These are phyloP conservation scores for Ascodesmis nigricans DNA, from an alignment of 495 filamentous ascomycete species.

Conservation along the genomic window DNA sequence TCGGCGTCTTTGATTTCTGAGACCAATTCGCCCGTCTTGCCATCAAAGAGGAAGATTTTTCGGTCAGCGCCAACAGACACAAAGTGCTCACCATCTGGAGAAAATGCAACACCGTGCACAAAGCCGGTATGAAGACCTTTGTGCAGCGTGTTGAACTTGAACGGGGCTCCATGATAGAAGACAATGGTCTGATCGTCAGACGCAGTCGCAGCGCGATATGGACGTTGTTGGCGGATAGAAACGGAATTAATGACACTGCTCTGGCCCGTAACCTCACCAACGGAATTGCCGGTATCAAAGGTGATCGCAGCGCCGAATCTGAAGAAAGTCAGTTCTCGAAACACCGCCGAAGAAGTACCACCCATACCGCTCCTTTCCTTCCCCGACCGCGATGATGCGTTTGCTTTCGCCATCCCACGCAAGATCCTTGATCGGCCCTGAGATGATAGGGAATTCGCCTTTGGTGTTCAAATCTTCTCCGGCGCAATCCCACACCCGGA, in stretches of 20 bases:
- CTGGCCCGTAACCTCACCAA: slow-evolving; percentile 83
- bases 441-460: slow-evolving; percentile 86
- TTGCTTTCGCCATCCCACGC: slow-evolving; percentile 96
- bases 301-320: slow-evolving; percentile 79
- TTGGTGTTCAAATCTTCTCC: slow-evolving; percentile 34
- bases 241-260: slow-evolving; percentile 77
- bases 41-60: slow-evolving; percentile 82
- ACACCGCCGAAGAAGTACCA: not conserved
- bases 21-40: slow-evolving; percentile 71
- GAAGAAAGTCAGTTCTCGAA: not conserved
- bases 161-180: slow-evolving; percentile 83
- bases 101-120: slow-evolving; percentile 71
- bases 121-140: slow-evolving; percentile 66
- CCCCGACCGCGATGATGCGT: slow-evolving; percentile 84
- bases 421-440: slow-evolving; percentile 82
- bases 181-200: slow-evolving; percentile 73
- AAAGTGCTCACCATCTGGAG: slow-evolving; percentile 63
- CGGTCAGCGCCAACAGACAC: slow-evolving; percentile 79
- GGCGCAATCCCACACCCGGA: slow-evolving; percentile 66
- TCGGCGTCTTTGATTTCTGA: slow-evolving; percentile 56
- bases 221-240: slow-evolving; percentile 70
- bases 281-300: slow-evolving; percentile 83
- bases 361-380: slow-evolving; percentile 62
- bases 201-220: slow-evolving; percentile 71
- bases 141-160: slow-evolving; percentile 66